Percentiles rank a stretch among this genome's conserved stretches.
These are phyloP conservation scores for Persicaria tinctoria DNA, from an alignment of 148 eudicot genomes.

Conservation along the genomic window DNA sequence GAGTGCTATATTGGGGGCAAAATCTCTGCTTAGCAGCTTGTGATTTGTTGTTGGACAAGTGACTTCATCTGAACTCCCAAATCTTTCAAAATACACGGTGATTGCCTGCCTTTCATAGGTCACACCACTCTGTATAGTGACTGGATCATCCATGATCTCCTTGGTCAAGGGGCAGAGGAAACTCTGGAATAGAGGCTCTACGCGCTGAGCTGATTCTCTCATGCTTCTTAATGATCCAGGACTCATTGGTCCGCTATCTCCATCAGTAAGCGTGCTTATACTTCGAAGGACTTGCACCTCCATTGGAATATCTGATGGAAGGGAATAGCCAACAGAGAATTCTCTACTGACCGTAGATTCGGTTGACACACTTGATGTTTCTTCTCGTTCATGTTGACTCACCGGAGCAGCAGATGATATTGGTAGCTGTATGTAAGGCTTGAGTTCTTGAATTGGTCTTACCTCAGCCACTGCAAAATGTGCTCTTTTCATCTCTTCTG, in stretches of 20 bases:
- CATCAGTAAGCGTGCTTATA: slow-evolving; percentile 21
- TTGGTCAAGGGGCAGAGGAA: slow-evolving; percentile 71
- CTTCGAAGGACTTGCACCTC: slow-evolving; percentile 32
- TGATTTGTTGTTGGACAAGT: slow-evolving; percentile 50
- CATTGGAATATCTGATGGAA: slow-evolving; percentile 24
- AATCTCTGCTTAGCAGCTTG: slow-evolving; percentile 31
- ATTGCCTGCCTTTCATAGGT: slow-evolving; percentile 67
- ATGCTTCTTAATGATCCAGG: slow-evolving; percentile 25
- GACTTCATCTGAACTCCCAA: slow-evolving; percentile 29
- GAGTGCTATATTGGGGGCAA: slow-evolving; percentile 50
- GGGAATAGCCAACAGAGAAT: slow-evolving; percentile 29
- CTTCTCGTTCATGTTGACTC: neutral
- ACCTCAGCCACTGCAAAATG: slow-evolving; percentile 19
- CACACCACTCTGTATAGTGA: slow-evolving; percentile 66
- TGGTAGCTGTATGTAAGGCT: slow-evolving; percentile 8
- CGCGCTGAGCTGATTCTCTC: slow-evolving; percentile 34
- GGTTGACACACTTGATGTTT: neutral
- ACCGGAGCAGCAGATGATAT: slow-evolving; percentile 3
- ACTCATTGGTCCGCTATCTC: slow-evolving; percentile 18
- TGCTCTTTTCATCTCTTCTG: slow-evolving; percentile 50
- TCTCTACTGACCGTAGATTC: slow-evolving; percentile 20
- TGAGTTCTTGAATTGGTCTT: slow-evolving; percentile 19
- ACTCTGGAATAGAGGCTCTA: slow-evolving; percentile 60
- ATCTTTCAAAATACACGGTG: slow-evolving; percentile 36
- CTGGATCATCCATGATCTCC: slow-evolving; percentile 72